Evolutionary conservation across 108 stramenopile genomes (phyloP).

Genomic region (Nitzschia putrida): DNA sequence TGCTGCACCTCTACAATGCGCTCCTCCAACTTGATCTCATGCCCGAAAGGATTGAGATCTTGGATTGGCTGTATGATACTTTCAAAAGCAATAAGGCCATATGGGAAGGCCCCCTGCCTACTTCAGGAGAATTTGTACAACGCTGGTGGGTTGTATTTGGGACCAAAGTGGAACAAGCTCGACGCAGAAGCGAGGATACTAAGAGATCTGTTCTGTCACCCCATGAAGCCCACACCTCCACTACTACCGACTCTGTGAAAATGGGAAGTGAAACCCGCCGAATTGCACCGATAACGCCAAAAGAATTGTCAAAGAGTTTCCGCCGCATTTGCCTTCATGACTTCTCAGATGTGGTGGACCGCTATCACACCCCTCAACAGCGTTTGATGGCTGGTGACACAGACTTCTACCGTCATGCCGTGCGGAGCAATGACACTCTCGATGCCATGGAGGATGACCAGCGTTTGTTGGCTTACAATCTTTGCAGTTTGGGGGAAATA

Average conservation of each 20-base stretch:
- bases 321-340: constrained; percentile 41
- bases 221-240: too few species aligned
- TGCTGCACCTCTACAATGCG: constrained; percentile 53
- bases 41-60: constrained; percentile 19
- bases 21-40: constrained; percentile 35
- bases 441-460: constrained; percentile 45
- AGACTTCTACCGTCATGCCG: constrained; percentile 36
- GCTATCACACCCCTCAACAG: constrained; percentile 51
- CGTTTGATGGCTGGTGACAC: constrained; percentile 1
- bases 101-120: constrained; percentile 49
- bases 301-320: constrained; percentile 36
- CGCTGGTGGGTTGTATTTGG: constrained; percentile 50
- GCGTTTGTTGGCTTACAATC: constrained; percentile 31
- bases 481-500: constrained; percentile 13
- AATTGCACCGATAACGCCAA: too few species aligned
- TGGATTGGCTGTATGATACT: constrained; percentile 37
- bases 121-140: constrained; percentile 40
- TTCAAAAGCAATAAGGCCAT: constrained; percentile 45
- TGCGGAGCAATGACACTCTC: constrained; percentile 44
- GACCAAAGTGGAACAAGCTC: constrained; percentile 16
- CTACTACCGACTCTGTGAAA: too few species aligned
- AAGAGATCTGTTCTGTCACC: too few species aligned
- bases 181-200: constrained; percentile 31
- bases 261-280: too few species aligned
- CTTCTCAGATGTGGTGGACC: constrained; percentile 45